These are phyloP conservation scores for Amborella trichopoda DNA, from an alignment of 164 flowering plant species.

Conservation along the genomic window DNA sequence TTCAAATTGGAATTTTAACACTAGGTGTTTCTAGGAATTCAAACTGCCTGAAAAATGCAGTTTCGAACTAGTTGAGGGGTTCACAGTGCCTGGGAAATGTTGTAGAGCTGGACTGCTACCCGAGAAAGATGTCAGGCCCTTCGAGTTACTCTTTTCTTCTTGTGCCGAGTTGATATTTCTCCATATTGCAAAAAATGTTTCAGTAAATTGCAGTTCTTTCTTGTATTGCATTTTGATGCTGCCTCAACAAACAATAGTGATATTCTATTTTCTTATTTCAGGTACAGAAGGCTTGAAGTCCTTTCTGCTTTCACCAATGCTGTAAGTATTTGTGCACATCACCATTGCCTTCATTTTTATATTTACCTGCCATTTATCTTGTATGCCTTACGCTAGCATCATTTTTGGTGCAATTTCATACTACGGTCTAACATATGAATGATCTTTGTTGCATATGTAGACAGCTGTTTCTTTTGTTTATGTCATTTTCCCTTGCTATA, in stretches of 20 bases:
- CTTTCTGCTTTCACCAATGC: constrained; percentile 95
- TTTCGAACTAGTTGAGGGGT: too few relatives aligned
- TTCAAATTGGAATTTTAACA: too few relatives aligned
- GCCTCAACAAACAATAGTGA: neutral
- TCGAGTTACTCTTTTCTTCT: too few relatives aligned
- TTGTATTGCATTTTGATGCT: neutral
- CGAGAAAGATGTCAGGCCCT: too few relatives aligned
- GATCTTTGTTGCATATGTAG: constrained; percentile 52
- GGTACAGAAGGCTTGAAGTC: constrained; percentile 95
- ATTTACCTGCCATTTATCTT: too few relatives aligned
- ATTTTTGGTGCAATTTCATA: neutral
- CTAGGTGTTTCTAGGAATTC: too few relatives aligned
- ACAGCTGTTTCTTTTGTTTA: constrained; percentile 96
- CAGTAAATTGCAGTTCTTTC: neutral
- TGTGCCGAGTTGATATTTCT: neutral
- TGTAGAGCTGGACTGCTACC: too few relatives aligned
- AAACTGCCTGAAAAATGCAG: too few relatives aligned
- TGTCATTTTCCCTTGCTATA: constrained; percentile 96
- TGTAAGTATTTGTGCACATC: constrained; percentile 80
- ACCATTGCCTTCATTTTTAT: too few relatives aligned
- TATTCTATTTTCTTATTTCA: constrained; percentile 17
- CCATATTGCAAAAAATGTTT: neutral
- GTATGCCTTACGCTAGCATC: too few relatives aligned
- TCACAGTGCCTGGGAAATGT: too few relatives aligned
- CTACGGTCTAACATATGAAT: constrained; percentile 26